phyloP scores from a whole-genome alignment of 148 eudicot genomes.

The Heliosperma pusillum region DNA sequence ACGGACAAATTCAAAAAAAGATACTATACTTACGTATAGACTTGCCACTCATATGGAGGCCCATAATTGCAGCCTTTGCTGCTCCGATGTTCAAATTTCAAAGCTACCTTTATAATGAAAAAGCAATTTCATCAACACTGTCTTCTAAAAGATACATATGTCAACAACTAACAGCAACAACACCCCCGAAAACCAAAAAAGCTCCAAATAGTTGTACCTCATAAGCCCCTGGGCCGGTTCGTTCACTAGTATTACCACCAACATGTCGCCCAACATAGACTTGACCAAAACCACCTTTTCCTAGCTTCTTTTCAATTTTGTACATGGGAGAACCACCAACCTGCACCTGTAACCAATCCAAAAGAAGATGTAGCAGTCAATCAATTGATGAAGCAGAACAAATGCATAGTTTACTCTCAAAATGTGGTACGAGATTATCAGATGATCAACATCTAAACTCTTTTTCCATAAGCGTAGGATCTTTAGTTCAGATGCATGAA shows the following conservation, averaged over 20 bases:
- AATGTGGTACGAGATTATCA: background rate
- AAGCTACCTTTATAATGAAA: conserved; percentile 51
- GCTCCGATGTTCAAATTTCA: conserved; percentile 79
- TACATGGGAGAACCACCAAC: conserved; percentile 76
- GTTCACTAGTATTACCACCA: conserved; percentile 49
- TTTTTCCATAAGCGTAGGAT: background rate
- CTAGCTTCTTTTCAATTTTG: conserved; percentile 62
- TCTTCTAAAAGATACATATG: background rate
- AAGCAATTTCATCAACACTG: background rate
- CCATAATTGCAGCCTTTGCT: conserved; percentile 95
- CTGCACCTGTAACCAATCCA: conserved; percentile 50
- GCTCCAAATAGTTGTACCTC: conserved; percentile 46
- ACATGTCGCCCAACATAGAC: conserved; percentile 79
- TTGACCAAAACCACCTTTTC: conserved; percentile 95
- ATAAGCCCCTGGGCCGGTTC: conserved; percentile 64
- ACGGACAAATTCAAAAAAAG: background rate
- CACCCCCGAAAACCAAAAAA: background rate
- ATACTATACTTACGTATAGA: conserved; percentile 75
- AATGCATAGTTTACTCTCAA: background rate
- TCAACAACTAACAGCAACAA: background rate
- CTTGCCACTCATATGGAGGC: conserved; percentile 97
- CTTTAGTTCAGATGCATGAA: background rate
- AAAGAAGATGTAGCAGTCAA: background rate
- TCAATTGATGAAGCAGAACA: background rate
- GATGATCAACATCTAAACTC: background rate